A percentile compares a stretch with the other conserved stretches of the same genome.
Evolutionary conservation across 345 rosid genomes (phyloP).

Genomic region (Carallia pectinifolia): DNA sequence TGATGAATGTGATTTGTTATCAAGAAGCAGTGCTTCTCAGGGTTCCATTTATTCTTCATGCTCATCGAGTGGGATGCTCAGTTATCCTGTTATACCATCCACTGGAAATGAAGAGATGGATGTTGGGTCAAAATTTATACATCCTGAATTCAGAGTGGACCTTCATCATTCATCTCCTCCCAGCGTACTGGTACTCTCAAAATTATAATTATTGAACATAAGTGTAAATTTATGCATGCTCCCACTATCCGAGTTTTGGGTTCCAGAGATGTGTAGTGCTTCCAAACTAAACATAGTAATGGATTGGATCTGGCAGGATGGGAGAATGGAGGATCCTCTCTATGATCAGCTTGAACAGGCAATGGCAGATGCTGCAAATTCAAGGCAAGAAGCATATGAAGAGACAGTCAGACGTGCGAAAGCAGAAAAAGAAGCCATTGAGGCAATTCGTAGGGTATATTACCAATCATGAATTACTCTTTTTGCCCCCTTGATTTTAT

Average conservation of each 20-base stretch:
- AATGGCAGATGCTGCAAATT: slow-evolving; percentile 56
- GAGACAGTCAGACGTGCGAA: slow-evolving; percentile 61
- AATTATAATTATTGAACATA: slow-evolving; percentile 10
- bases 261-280: background rate
- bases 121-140: slow-evolving; percentile 22
- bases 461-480: background rate
- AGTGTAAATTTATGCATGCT: background rate
- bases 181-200: slow-evolving; percentile 51
- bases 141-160: slow-evolving; percentile 24
- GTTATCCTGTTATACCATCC: slow-evolving; percentile 15
- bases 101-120: slow-evolving; percentile 29
- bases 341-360: slow-evolving; percentile 52
- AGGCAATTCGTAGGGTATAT: slow-evolving; percentile 64
- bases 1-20: slow-evolving; percentile 39
- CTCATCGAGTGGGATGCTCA: slow-evolving; percentile 33
- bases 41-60: slow-evolving; percentile 34
- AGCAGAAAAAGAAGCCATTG: slow-evolving; percentile 69
- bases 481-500: background rate
- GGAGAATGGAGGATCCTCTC: slow-evolving; percentile 43
- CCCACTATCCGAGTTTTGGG: background rate
- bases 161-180: slow-evolving; percentile 45
- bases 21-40: slow-evolving; percentile 36
- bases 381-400: slow-evolving; percentile 54
- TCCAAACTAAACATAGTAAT: slow-evolving; percentile 3
- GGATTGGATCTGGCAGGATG: slow-evolving; percentile 56